Evolutionary conservation across 176 grass and related monocot species (phyloP), one percentile per base, ranked within the genome.

Genomic region (Hordeum marinum): DNA sequence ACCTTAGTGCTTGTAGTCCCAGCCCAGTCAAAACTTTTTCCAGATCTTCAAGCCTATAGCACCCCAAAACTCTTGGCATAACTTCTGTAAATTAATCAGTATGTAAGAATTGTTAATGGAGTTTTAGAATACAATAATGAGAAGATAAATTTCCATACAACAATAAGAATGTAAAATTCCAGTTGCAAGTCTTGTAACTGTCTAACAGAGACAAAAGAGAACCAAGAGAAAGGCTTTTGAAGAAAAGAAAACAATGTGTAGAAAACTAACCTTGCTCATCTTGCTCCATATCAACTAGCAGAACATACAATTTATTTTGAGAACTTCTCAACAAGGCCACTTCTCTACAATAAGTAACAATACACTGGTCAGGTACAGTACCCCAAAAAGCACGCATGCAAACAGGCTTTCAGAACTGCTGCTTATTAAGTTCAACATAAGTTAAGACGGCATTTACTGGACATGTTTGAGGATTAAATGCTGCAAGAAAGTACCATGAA

Each of bases 1-100:
- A 98, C 96, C 96, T 95, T 66, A 98, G 60, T 62, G 86, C 68
- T 84, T 96, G 96, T 61, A 98, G 88, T 68, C 96, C 96, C 80
- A 98, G 85, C 54, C 96, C 96, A 79, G 95, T 54, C 11, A 89
- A 77, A 86, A 95, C 82, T 59, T 92, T 79, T 75, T 90, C 84
- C 54, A 95, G 31, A 81, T 92, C 94, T 80, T 96, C 88, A 65
- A 91, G 65, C 76, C 80, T 92, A 84, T 91, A 90, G 88, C 89
- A 91, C 70, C 71, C 85, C 86, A 98, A 87, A 87, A 96, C 75
- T 85, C 84, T 83, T 17, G 78, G 80, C 34, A 84, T 39, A 14
- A 35, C 63, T 87, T 89, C 96, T 98, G 88, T 81, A 80, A 74
- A 98, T 82, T 20, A 83, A 74, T 40, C 26, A 87, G 20, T 78